Percentiles rank a stretch among this genome's conserved stretches.
Conservation (phyloP, 441 rosid species). For the Theobroma grandiflorum region DNA sequence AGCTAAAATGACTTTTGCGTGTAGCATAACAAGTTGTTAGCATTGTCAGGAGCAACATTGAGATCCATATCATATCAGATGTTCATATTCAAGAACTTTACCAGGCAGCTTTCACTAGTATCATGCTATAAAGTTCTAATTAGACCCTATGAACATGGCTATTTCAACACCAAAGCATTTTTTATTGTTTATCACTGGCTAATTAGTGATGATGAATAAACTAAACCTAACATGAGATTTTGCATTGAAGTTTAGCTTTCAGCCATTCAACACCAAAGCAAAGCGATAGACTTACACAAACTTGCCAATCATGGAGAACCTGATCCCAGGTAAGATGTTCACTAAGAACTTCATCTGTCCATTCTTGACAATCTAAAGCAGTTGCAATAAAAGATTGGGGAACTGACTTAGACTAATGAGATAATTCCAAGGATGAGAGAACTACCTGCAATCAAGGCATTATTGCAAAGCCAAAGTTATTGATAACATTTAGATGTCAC, state of each 20-base stretch:
- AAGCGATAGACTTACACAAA: slow-evolving; percentile 59
- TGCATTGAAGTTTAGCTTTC: background rate
- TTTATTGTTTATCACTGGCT: background rate
- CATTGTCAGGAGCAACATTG: background rate
- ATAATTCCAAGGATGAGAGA: background rate
- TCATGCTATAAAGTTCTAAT: background rate
- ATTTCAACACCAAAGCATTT: background rate
- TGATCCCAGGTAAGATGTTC: slow-evolving; percentile 72
- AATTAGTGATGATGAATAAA: background rate
- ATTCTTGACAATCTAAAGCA: slow-evolving; percentile 64
- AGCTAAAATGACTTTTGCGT: background rate
- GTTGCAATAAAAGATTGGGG: background rate
- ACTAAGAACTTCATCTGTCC: slow-evolving; percentile 73
- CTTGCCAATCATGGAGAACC: slow-evolving; percentile 84
- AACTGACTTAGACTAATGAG: slow-evolving; percentile 12
- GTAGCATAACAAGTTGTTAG: background rate
- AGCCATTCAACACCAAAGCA: background rate
- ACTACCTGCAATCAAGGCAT: background rate
- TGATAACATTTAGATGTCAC: background rate
- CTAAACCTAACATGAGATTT: background rate
- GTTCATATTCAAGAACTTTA: background rate
- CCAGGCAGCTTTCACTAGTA: background rate
- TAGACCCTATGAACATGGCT: background rate
- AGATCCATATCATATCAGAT: background rate
- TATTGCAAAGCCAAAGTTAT: slow-evolving; percentile 3